These are phyloP conservation scores for Aspergillus calidoustus DNA, from an alignment of 2,329 filamentous ascomycete genomes.

Conservation along the genomic window DNA sequence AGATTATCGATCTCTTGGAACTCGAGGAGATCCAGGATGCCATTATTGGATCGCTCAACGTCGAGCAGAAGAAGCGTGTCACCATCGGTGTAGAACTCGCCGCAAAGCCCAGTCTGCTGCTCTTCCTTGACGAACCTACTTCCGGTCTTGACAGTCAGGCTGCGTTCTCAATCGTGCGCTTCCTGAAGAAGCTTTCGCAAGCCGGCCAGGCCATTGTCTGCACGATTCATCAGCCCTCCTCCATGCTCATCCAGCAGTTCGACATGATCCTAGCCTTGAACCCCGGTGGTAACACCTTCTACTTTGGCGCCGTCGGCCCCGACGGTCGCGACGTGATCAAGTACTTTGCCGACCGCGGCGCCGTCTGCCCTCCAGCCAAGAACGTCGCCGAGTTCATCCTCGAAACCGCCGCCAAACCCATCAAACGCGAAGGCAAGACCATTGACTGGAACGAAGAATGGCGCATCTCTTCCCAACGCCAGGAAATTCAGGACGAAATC, in stretches of 20 bases:
- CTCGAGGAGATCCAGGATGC: constrained; percentile 70
- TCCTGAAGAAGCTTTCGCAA: constrained; percentile 68
- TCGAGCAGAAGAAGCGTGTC: constrained; percentile 72
- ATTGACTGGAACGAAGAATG: constrained; percentile 79
- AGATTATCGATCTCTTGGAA: constrained; percentile 68
- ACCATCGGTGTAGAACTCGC: constrained; percentile 76
- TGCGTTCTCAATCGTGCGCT: constrained; percentile 69
- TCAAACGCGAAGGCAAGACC: constrained; percentile 58
- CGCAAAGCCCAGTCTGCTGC: constrained; percentile 67
- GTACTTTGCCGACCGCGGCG: constrained; percentile 70
- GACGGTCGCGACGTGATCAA: constrained; percentile 67
- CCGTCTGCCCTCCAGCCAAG: constrained; percentile 67
- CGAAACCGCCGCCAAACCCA: constrained; percentile 65
- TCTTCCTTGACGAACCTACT: constrained; percentile 76
- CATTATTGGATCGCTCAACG: constrained; percentile 66
- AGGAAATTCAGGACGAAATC: constrained; percentile 66
- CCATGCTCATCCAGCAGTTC: constrained; percentile 71
- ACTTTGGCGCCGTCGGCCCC: constrained; percentile 74
- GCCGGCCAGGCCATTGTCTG: constrained; percentile 74
- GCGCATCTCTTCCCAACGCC: constrained; percentile 66
- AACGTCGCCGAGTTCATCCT: constrained; percentile 71
- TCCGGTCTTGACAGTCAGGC: constrained; percentile 72
- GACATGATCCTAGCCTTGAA: constrained; percentile 74
- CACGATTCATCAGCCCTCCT: constrained; percentile 74
- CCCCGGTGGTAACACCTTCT: constrained; percentile 71